Evolutionary conservation across 768 basidiomycete species (phyloP).

Genomic region (Podaxis sp.): DNA sequence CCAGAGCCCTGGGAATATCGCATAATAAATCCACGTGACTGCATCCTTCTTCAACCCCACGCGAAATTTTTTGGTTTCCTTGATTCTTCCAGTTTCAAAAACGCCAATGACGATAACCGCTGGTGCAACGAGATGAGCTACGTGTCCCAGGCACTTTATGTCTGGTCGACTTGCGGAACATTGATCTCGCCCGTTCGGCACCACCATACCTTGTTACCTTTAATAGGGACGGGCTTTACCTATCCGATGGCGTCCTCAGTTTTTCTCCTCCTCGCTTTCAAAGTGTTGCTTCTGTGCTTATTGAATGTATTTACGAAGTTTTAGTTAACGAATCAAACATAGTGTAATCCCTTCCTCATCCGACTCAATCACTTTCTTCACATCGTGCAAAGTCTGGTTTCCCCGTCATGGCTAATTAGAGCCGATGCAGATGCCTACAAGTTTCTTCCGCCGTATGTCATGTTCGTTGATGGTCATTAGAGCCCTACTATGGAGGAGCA

Average conservation of each 20-base stretch:
- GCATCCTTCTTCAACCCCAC: background rate
- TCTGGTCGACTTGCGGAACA: slow-evolving; percentile 3
- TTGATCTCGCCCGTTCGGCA: slow-evolving; percentile 18
- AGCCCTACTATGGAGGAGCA: no score
- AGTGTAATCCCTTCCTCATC: slow-evolving; percentile 29
- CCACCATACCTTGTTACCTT: slow-evolving; percentile 16
- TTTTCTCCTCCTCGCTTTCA: slow-evolving; percentile 1
- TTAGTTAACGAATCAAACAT: no score
- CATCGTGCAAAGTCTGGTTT: slow-evolving; percentile 32
- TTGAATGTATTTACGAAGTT: no score
- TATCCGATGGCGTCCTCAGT: slow-evolving; percentile 12
- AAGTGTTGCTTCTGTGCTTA: background rate
- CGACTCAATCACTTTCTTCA: slow-evolving; percentile 19
- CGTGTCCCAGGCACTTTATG: background rate
- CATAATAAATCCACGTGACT: background rate
- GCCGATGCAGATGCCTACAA: slow-evolving; percentile 37
- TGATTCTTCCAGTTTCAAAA: slow-evolving; percentile 17
- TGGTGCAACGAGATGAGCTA: slow-evolving; percentile 15
- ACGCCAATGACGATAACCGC: slow-evolving; percentile 16
- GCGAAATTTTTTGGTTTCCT: background rate
- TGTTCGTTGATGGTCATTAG: background rate
- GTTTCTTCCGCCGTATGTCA: slow-evolving; percentile 22
- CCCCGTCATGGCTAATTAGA: slow-evolving; percentile 27
- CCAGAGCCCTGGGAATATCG: background rate
- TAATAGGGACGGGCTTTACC: slow-evolving; percentile 14